A percentile compares a stretch with the other conserved stretches of the same genome.
Evolutionary conservation across 1,284 basidiomycete species (phyloP).

Genomic region (Heterobasidion annosum): DNA sequence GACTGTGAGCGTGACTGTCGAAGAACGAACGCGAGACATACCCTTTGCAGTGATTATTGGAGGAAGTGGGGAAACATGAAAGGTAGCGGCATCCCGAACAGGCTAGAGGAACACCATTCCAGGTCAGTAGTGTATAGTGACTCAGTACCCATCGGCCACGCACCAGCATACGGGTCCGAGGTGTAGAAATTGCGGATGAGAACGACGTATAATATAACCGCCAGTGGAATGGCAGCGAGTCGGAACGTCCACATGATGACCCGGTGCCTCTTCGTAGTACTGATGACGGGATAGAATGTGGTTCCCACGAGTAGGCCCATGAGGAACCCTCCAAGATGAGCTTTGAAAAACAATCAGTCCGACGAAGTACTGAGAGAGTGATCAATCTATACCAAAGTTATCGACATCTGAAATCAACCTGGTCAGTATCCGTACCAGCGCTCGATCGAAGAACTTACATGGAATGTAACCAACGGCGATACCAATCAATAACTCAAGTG

Average conservation of each 20-base stretch:
- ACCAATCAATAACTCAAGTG: slow-evolving; percentile 78
- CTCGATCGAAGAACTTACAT: slow-evolving; percentile 31
- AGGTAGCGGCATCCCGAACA: slow-evolving; percentile 89
- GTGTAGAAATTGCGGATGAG: slow-evolving; percentile 88
- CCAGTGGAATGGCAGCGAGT: slow-evolving; percentile 63
- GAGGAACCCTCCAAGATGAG: slow-evolving; percentile 71
- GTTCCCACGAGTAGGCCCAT: slow-evolving; percentile 82
- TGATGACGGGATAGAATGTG: slow-evolving; percentile 87
- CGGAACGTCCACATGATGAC: slow-evolving; percentile 72
- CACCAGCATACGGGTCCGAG: slow-evolving; percentile 72
- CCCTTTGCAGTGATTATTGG: slow-evolving; percentile 77
- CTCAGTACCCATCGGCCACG: slow-evolving; percentile 12
- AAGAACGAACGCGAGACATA: slow-evolving; percentile 13
- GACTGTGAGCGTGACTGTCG: neutral
- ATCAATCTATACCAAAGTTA: slow-evolving; percentile 54
- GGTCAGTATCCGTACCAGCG: neutral
- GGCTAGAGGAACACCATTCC: slow-evolving; percentile 30
- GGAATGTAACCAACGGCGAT: slow-evolving; percentile 83
- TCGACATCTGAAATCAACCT: slow-evolving; percentile 46
- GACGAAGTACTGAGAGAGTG: neutral
- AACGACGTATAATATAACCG: slow-evolving; percentile 76
- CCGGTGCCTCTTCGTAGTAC: slow-evolving; percentile 63
- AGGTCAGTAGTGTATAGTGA: neutral
- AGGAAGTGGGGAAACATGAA: slow-evolving; percentile 74
- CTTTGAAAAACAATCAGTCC: slow-evolving; percentile 22